Base-by-base conservation (phyloP, 345 rosid species). In the Populus tremula region DNA sequence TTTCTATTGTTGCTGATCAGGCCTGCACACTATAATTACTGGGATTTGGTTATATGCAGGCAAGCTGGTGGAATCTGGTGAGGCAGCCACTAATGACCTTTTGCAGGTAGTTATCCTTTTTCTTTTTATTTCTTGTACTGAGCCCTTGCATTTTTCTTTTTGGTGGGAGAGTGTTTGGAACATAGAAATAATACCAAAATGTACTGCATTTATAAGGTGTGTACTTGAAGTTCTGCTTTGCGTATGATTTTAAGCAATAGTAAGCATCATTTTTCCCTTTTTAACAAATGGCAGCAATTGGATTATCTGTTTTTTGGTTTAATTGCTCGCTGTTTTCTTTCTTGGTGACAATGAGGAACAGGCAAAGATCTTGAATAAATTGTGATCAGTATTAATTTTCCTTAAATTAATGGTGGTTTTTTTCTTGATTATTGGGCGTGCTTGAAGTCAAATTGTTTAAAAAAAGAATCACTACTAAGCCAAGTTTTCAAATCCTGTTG, bases 31-130 rank as follows among this genome's bases (percentile, higher is more conserved):
- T 16, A 36, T 79, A 73, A 41, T 75, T 72, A 50, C 61, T 69
- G 73, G 75, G 73, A 64, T 76, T 79, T 74, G 41, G 71, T 70
- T 70, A 80, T 77, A 56, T 68, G 66, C 87, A 95, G 99, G 85
- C 78, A 96, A 91, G 87, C 86, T 82, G 67, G 79, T 82, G 70
- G 97, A 93, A 77, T 78, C 85, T 20, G 76, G 85, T 4, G 99
- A 93, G 69, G 80, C 68, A 25, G 80, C 75, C 64, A 38, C 83
- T 25, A 88, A 87, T 77, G 96, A 92, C 63, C 89, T 87, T 49
- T 81, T 87, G 78, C 94, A 86, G 91, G 99, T 94, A 86, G 35
- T 10, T 38, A 33, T 76, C 29, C 33, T 59, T 49, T 74, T 49
- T 74, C 43, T 49, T 47, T 49, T n/a, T 56, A 31, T 23, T 33